Conservation (phyloP, 2,329 filamentous ascomycete species). For the Chrysoporthe cubensis region DNA sequence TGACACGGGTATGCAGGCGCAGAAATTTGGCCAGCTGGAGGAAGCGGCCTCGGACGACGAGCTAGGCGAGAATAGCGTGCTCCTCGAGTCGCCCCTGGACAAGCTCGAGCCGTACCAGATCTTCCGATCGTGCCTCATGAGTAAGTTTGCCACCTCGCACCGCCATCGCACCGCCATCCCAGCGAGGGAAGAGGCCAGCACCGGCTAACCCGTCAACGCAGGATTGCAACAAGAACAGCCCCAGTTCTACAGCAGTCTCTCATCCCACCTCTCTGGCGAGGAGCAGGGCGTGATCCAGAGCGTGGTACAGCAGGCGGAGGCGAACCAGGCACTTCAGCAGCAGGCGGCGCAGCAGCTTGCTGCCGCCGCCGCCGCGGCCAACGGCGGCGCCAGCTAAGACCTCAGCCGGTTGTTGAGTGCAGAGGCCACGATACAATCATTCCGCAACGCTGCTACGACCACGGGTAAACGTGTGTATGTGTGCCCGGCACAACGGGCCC, state of each 20-base stretch:
- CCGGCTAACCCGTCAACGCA: slow-evolving; percentile 41
- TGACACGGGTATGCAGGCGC: slow-evolving; percentile 60
- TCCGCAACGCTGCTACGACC: not conserved
- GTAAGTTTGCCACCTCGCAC: slow-evolving; percentile 58
- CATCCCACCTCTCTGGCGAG: slow-evolving; percentile 75
- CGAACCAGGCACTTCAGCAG: slow-evolving; percentile 43
- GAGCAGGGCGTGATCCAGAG: slow-evolving; percentile 81
- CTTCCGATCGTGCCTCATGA: slow-evolving; percentile 80
- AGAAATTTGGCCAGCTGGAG: slow-evolving; percentile 75
- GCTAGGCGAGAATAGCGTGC: slow-evolving; percentile 86
- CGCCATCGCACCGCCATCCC: not conserved
- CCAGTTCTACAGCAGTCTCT: slow-evolving; percentile 81
- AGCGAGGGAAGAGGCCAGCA: not conserved
- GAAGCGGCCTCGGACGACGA: slow-evolving; percentile 80
- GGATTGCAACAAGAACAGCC: slow-evolving; percentile 90
- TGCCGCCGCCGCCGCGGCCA: slow-evolving; percentile 24
- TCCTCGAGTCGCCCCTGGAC: slow-evolving; percentile 92
- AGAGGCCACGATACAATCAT: not conserved
- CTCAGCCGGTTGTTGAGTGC: not conserved
- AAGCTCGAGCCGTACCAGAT: slow-evolving; percentile 92
- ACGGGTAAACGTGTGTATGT: not conserved
- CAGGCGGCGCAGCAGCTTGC: slow-evolving; percentile 36
- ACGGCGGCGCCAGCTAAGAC: slow-evolving; percentile 27
- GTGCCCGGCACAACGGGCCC: too few relatives aligned
- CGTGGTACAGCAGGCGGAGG: slow-evolving; percentile 73